Base-by-base conservation (phyloP, 2,329 filamentous ascomycete species). In the Cladosporium sp. region DNA sequence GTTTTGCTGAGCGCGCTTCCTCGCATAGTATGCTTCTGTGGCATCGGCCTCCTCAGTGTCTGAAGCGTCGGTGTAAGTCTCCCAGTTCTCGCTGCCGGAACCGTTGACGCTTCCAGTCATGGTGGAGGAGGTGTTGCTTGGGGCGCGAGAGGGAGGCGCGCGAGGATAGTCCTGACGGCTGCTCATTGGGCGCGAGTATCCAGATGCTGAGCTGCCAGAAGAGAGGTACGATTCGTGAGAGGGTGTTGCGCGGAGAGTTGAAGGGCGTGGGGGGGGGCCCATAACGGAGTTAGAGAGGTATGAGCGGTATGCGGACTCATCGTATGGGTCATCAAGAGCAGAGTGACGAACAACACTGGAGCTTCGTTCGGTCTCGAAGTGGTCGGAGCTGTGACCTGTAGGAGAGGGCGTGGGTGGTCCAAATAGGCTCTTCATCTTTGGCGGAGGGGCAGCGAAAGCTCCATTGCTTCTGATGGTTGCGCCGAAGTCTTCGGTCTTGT, bases 1-100 rank as follows among this genome's bases (percentile, higher is more conserved):
- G 12, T 12, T 22, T 13, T 45, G 42, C 18, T 38, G 45, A 6
- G 27, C 25, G 45, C 45, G 45, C 27, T 48, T 33, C 68, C 88
- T 89, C 56, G 87, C 85, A 62, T 88, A 88, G 68, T 95, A 94
- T 8, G 82, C 78, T 53, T 93, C 88, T 3, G 83, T 84, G 0
- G 79, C 80, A 64, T 95, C 90, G 19, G 59, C 86, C 18, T 66
- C 61, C 7, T 68, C 66, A n/a, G 43, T 56, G 25, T 67, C 66
- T 1, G 59, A 64, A 43, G 57, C 57, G 51, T 95, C 88, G 59
- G 93, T 91, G 61, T 93, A 97, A 8, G 91, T 95, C 69, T 97
- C 92, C 92, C 92, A 97, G 67, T 97, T 97, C 70, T 97, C 92
- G 3, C 88, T 95, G 1, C 88, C 88, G 4, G 20, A 86, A 33